Evolutionary conservation across 2,329 filamentous ascomycete species (phyloP), one percentile per base, ranked within the genome.

Genomic region (Cladophialophora exuberans): DNA sequence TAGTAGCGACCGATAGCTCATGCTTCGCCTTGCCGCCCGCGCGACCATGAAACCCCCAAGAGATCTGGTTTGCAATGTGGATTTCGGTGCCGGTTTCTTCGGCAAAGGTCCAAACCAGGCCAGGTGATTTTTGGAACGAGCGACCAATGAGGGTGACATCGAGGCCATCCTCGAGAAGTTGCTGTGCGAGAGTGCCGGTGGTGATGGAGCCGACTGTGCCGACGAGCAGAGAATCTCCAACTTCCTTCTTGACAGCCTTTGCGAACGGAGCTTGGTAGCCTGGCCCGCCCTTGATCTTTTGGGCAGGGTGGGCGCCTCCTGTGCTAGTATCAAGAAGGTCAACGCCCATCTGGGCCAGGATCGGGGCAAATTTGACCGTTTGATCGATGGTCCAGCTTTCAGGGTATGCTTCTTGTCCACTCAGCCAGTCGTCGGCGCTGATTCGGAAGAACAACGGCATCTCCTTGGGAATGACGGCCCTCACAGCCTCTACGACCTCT

Each of bases 261-360:
- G 90, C 87, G 51, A 94, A 83, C 35, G 85, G 83, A 18, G 85
- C 80, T 75, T 96, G 91, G 77, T 89, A 93, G 0, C 78, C 86
- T 1, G 85, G 83, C 39, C 82, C 80, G 10, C 65, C 65, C 18
- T 66, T 66, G 52, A 76, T 68, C 57, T 74, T 71, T 62, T 76
- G 73, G 15, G 50, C 41, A 10, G 64, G 60, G 30, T 64, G 56
- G 15, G 59, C 18, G 33, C 89, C 92, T 28, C 85, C 90, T 1
- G 85, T 86, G 64, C 86, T 90, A 54, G 96, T 83, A 69, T 97
- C 92, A 25, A 96, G 79, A 13, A 96, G 76, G 69, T 97, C 92
- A 38, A 96, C 81, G 25, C 92, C 92, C 10, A 80, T 76, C 0
- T 80, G 82, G 0, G 89, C 87, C 1, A 97, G 80, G 7, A 87